Conservation (phyloP, 2,329 filamentous ascomycete species). For the Chaetomium strumarium region DNA sequence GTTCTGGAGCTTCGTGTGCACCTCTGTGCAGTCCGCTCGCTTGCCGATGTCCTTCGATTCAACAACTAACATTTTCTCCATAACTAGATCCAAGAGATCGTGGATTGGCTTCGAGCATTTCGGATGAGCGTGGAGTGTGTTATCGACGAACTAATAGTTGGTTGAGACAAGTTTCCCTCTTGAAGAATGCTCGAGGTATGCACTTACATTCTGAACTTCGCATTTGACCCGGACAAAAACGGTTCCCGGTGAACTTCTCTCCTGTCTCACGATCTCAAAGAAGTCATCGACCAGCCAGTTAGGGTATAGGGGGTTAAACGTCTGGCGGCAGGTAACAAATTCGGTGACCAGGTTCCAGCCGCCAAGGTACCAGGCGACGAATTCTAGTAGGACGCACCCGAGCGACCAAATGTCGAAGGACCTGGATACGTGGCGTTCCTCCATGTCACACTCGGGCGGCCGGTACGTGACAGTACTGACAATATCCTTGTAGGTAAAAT, state of each 20-base stretch:
- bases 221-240: background rate
- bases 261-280: background rate
- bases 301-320: background rate
- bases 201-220: background rate
- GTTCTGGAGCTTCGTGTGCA: no score
- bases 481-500: background rate
- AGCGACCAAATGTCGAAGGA: constrained; percentile 17
- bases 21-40: background rate
- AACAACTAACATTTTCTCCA: background rate
- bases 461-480: constrained; percentile 5
- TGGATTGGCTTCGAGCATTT: background rate
- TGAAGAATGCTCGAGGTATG: background rate
- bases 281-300: background rate
- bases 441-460: constrained; percentile 12
- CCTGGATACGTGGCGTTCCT: background rate
- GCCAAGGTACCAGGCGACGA: constrained; percentile 8
- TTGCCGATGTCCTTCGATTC: background rate
- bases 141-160: background rate
- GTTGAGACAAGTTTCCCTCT: no score
- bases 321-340: background rate
- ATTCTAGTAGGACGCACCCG: constrained; percentile 15
- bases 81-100: background rate
- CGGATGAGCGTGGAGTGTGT: background rate
- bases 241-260: background rate
- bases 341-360: constrained; percentile 2